Base-by-base conservation (phyloP, 2,329 filamentous ascomycete genomes). In the Fusarium pilosicola region DNA sequence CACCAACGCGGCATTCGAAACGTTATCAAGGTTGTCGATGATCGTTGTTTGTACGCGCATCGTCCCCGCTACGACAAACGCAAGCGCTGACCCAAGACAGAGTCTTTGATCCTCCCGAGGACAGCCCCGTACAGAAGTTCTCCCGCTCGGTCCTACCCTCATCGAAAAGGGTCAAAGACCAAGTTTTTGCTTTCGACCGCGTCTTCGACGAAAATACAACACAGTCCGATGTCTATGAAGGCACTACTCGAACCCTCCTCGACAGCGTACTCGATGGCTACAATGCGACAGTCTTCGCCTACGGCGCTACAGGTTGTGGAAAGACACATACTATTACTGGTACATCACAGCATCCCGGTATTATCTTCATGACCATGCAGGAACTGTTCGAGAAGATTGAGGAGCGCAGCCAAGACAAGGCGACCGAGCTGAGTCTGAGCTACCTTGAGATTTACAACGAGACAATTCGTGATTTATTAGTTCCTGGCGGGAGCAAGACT, bases 381-480 rank as follows among this genome's bases (percentile, higher is more conserved):
- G 96, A 99, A 83, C 87, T 99, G 30, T 99, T 99, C 79, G 96
- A 99, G 84, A 94, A 96, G 82, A 97, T 99, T 75, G 86, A 88
- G n/a, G 96, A 98, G 64, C 85, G 94, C 61, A 92, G 92, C 71
- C 91, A 93, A 65, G 95, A 97, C 69, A 98, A 98, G 83, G 87
- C 91, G 34, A 96, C 95, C 7, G 96, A 98, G 79, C 87, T 99
- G 61, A 94, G 95, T 0, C 89, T 99, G 22, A 98, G 95, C 1
- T 99, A 98, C 79, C 88, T 99, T 42, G 96, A 99, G 81, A 99
- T 99, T 73, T 99, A 99, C 87, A 99, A 99, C 81, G 96, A 99
- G 85, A 98, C 95, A 0, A 99, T 99, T 78, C 94, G 96, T 59
- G 96, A 99, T 84, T 85, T 99, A 79, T 87, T 99, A 48, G 92